Percentiles rank a stretch among this genome's conserved stretches.
Conservation (phyloP, 345 rosid species). For the Conringia planisiliqua region DNA sequence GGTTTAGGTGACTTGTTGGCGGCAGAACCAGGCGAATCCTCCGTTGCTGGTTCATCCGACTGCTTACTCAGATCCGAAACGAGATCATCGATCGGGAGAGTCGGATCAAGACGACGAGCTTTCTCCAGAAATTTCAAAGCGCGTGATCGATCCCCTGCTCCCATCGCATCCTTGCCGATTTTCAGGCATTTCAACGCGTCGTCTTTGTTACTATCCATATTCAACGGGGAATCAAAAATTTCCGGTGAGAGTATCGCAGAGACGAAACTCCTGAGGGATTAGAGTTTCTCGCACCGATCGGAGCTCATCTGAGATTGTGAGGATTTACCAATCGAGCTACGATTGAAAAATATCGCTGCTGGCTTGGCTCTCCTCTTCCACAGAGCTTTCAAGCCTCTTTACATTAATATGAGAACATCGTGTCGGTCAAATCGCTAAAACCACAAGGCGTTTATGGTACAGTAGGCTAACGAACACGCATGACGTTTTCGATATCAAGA, state of each 20-base stretch:
- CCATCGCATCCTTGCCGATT: conserved; percentile 78
- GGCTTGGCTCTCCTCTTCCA: background rate
- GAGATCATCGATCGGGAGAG: conserved; percentile 59
- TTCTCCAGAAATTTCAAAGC: conserved; percentile 70
- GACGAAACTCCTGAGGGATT: background rate
- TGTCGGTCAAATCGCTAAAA: background rate
- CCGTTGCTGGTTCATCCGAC: conserved; percentile 12
- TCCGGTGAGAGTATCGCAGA: background rate
- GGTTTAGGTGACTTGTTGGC: conserved; percentile 30
- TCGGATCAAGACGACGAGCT: conserved; percentile 93
- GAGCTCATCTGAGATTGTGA: conserved; percentile 19
- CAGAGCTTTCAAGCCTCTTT: background rate
- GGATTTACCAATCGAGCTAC: background rate
- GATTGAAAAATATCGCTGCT: conserved; percentile 15
- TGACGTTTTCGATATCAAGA: background rate
- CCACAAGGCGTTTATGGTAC: background rate
- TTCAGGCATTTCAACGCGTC: conserved; percentile 81
- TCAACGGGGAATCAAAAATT: background rate
- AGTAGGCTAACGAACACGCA: background rate
- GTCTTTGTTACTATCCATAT: conserved; percentile 93
- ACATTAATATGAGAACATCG: background rate
- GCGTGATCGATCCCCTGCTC: conserved; percentile 75
- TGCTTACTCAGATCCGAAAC: conserved; percentile 42
- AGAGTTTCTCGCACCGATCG: conserved; percentile 6
- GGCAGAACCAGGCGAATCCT: conserved; percentile 24